Conservation (phyloP, 345 rosid species). For the Euphorbia tirucalli region DNA sequence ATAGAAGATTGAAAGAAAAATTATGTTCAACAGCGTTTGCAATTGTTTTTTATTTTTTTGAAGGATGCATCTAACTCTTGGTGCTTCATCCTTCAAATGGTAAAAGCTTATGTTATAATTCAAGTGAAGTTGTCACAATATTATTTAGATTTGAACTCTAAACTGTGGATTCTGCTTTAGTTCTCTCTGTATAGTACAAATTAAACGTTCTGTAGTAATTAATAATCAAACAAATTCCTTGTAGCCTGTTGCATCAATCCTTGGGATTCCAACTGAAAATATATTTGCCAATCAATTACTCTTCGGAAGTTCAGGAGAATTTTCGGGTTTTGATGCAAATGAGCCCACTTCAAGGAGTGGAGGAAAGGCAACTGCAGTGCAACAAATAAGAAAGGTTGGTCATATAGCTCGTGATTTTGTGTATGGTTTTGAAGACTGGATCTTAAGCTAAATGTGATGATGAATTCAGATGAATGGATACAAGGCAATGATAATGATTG, state of each 20-base stretch:
- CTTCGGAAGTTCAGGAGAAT: constrained; percentile 71
- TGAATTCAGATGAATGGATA: constrained; percentile 56
- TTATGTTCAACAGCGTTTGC: too few relatives aligned
- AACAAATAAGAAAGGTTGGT: constrained; percentile 73
- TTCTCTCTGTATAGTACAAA: neutral
- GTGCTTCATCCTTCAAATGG: neutral
- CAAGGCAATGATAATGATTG: constrained; percentile 83
- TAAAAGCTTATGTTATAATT: neutral
- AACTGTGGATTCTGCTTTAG: neutral
- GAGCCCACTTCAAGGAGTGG: constrained; percentile 97
- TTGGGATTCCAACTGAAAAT: constrained; percentile 72
- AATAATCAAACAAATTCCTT: constrained; percentile 19
- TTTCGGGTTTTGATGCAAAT: constrained; percentile 68
- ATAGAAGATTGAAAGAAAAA: neutral
- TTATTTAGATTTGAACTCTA: neutral
- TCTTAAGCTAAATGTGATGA: constrained; percentile 20
- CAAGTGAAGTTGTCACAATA: constrained; percentile 1
- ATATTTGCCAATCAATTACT: constrained; percentile 87
- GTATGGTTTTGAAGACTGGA: constrained; percentile 8
- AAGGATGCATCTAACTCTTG: neutral
- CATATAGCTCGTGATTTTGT: neutral
- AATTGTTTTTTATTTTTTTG: neutral
- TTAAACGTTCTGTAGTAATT: neutral
- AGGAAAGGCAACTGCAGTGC: constrained; percentile 91
- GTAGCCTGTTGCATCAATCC: constrained; percentile 88